Conservation (phyloP, 2,329 filamentous ascomycete species). For the Venturia aucupariae region DNA sequence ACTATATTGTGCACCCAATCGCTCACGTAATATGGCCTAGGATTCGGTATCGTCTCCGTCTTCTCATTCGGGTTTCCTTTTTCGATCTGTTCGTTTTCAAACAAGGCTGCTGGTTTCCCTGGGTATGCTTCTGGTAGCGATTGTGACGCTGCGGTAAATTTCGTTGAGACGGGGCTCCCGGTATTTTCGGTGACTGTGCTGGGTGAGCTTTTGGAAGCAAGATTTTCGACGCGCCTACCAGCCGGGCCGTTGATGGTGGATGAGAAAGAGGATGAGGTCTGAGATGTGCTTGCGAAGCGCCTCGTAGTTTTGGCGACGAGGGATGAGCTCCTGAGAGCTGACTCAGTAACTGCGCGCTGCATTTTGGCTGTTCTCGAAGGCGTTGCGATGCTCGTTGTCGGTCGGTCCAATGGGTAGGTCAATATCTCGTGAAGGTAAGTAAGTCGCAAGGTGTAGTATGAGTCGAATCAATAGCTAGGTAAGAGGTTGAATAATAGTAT, state of each 20-base stretch:
- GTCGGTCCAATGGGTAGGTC: not conserved
- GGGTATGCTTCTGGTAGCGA: not conserved
- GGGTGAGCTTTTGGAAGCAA: not conserved
- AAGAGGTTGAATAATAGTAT: not conserved
- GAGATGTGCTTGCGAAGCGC: not conserved
- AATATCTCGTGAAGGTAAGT: not conserved
- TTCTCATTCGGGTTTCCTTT: not conserved
- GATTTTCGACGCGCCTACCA: not conserved
- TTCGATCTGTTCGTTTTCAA: not conserved
- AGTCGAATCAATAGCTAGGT: not conserved
- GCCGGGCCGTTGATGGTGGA: not conserved
- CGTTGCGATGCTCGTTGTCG: not conserved
- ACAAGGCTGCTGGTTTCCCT: not conserved
- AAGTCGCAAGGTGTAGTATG: not conserved
- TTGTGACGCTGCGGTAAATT: not conserved
- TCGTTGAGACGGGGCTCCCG: not conserved
- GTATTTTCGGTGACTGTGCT: not conserved
- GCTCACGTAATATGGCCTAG: not conserved
- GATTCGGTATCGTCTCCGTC: not conserved
- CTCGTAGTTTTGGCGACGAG: not conserved
- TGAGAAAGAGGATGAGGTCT: not conserved
- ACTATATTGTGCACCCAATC: not conserved
- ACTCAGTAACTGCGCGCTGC: not conserved
- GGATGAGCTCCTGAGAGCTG: not conserved
- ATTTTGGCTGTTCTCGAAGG: not conserved